These are phyloP conservation scores for Agaricus blazei DNA, from an alignment of 768 basidiomycete genomes.

Conservation along the genomic window DNA sequence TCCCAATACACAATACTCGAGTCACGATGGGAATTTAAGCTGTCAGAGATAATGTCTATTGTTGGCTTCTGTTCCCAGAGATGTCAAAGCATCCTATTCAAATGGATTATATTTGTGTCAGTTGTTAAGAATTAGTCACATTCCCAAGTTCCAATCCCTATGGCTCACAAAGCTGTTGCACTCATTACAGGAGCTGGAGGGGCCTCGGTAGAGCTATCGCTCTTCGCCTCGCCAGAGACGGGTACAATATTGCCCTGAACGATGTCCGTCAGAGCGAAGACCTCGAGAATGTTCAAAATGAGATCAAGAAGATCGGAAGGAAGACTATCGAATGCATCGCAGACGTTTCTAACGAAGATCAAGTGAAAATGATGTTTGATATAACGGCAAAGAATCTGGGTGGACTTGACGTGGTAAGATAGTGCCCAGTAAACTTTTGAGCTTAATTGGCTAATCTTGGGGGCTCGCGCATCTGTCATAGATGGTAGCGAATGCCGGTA, in stretches of 20 bases:
- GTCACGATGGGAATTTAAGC: too few relatives aligned
- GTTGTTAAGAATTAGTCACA: background rate
- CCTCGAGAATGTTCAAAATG: constrained; percentile 21
- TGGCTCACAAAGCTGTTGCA: constrained; percentile 15
- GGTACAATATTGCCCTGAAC: constrained; percentile 42
- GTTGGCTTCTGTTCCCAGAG: too few relatives aligned
- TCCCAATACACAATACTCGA: too few relatives aligned
- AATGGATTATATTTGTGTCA: too few relatives aligned
- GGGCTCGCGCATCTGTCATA: constrained; percentile 5
- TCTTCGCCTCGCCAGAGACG: constrained; percentile 39
- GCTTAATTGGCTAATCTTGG: background rate
- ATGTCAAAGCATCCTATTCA: too few relatives aligned
- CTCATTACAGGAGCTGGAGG: constrained; percentile 31
- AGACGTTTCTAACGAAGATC: constrained; percentile 36
- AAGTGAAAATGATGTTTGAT: constrained; percentile 37
- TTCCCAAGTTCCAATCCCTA: background rate
- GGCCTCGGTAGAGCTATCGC: constrained; percentile 49
- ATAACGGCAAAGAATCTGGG: constrained; percentile 29
- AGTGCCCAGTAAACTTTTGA: background rate
- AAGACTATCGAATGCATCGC: constrained; percentile 18
- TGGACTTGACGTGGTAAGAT: constrained; percentile 41
- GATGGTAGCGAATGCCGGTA: constrained; percentile 46
- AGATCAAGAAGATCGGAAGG: constrained; percentile 24
- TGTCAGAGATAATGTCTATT: too few relatives aligned
- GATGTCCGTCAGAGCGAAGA: constrained; percentile 28